These are phyloP conservation scores for Aspergillus panamensis DNA, from an alignment of 495 filamentous ascomycete species.

Conservation along the genomic window DNA sequence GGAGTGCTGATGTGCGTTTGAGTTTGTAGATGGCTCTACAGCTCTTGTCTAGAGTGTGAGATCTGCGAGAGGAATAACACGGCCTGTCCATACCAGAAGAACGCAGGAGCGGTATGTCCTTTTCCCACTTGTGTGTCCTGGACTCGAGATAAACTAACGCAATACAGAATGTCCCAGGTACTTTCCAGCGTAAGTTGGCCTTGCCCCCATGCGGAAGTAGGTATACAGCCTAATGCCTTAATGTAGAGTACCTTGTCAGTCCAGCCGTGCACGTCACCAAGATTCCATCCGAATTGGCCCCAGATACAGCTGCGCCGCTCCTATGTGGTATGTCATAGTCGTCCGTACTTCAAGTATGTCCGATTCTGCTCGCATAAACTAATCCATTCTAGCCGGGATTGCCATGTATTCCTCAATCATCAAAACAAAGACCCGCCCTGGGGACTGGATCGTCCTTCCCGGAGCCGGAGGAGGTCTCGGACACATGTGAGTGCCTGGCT, in stretches of 20 bases:
- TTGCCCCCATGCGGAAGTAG: not conserved
- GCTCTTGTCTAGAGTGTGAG: conserved; percentile 42
- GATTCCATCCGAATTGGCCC: conserved; percentile 33
- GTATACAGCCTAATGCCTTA: not conserved
- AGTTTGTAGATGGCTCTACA: conserved; percentile 41
- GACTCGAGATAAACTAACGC: conserved; percentile 4
- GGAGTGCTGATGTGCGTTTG: not conserved
- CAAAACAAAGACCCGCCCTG: conserved; percentile 39
- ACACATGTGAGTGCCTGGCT: conserved; percentile 33
- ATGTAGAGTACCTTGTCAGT: conserved; percentile 39
- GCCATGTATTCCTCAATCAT: conserved; percentile 49
- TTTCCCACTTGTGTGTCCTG: not conserved
- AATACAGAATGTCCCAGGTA: conserved; percentile 41
- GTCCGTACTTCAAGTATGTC: not conserved
- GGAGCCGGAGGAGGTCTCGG: conserved; percentile 45
- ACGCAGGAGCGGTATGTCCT: conserved; percentile 42
- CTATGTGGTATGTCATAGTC: conserved; percentile 34
- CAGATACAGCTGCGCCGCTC: conserved; percentile 38
- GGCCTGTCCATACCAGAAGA: conserved; percentile 42
- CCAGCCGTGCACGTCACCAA: conserved; percentile 40
- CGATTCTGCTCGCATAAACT: not conserved
- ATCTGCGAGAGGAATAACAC: conserved; percentile 48
- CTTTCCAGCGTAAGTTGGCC: conserved; percentile 38
- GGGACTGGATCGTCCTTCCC: conserved; percentile 41
- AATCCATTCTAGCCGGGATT: conserved; percentile 32